Percentiles rank a stretch among this genome's conserved stretches.
These are phyloP conservation scores for Plasmodium fragile DNA, from an alignment of 169 alveolate genomes.

Conservation along the genomic window DNA sequence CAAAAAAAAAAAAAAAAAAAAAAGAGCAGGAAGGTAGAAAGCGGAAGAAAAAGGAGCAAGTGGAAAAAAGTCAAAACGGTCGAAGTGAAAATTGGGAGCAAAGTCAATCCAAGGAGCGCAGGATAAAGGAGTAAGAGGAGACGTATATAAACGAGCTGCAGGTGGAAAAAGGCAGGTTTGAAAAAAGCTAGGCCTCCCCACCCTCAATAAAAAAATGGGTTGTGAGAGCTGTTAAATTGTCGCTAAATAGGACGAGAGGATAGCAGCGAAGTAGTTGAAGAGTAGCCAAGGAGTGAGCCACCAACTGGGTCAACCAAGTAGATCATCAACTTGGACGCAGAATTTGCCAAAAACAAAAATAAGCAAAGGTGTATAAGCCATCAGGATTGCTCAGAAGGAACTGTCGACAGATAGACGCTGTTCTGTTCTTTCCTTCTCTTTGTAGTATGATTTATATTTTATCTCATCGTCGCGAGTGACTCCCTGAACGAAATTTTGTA, in stretches of 20 bases:
- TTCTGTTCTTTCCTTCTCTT: neutral
- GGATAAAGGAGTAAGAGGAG: neutral
- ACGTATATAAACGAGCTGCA: neutral
- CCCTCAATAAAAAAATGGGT: neutral
- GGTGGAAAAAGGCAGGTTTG: neutral
- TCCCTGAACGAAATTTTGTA: neutral
- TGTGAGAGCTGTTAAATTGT: neutral
- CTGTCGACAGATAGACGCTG: neutral
- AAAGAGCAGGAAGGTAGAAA: neutral
- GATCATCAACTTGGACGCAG: neutral
- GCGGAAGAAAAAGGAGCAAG: slow-evolving; percentile 14
- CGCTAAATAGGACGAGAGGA: neutral
- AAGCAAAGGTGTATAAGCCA: neutral
- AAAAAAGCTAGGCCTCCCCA: neutral
- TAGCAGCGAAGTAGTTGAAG: neutral
- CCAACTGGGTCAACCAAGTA: neutral
- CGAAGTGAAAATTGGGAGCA: neutral
- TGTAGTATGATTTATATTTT: neutral
- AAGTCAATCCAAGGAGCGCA: neutral
- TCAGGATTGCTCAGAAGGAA: neutral
- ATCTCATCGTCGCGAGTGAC: neutral
- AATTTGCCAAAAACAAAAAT: neutral
- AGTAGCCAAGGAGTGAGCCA: neutral
- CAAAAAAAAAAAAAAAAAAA: neutral
- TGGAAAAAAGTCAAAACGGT: slow-evolving; percentile 6